Evolutionary conservation across 208 protist species (phyloP).

Genomic region (Leishmania tarentolae): DNA sequence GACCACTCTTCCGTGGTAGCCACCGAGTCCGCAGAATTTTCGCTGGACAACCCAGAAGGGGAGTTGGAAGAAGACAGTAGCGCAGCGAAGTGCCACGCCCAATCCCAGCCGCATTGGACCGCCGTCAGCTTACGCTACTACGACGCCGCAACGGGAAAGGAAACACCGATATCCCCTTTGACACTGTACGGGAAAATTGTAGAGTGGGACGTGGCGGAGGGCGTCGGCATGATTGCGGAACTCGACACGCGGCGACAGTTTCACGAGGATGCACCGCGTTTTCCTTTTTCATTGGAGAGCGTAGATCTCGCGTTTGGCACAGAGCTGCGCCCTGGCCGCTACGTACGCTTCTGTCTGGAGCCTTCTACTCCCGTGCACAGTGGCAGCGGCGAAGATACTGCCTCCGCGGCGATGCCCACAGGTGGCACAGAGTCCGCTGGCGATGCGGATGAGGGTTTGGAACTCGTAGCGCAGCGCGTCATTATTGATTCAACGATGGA

Average conservation of each 20-base stretch:
- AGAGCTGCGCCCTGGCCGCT: constrained; percentile 45
- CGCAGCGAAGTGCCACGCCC: background rate
- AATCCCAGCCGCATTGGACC: constrained; percentile 17
- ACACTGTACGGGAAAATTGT: constrained; percentile 56
- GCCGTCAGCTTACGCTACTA: constrained; percentile 50
- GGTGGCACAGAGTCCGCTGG: background rate
- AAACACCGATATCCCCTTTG: constrained; percentile 50
- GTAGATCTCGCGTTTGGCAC: constrained; percentile 40
- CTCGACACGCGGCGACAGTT: constrained; percentile 56
- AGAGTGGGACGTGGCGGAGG: constrained; percentile 50
- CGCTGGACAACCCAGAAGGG: background rate
- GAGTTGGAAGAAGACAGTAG: background rate
- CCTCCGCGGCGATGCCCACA: background rate
- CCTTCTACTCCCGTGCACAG: constrained; percentile 9
- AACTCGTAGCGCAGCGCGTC: constrained; percentile 24
- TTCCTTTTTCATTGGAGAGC: constrained; percentile 51
- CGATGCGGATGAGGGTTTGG: constrained; percentile 2
- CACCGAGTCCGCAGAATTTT: constrained; percentile 1
- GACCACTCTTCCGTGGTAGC: background rate
- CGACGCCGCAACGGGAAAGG: constrained; percentile 39
- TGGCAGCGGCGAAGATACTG: constrained; percentile 7
- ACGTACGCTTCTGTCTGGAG: constrained; percentile 73
- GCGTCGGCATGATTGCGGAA: constrained; percentile 61
- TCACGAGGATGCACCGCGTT: constrained; percentile 62
- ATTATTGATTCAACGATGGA: constrained; percentile 59